These are phyloP conservation scores for Solanum sitiens DNA, from an alignment of 257 asterid species.

Conservation along the genomic window DNA sequence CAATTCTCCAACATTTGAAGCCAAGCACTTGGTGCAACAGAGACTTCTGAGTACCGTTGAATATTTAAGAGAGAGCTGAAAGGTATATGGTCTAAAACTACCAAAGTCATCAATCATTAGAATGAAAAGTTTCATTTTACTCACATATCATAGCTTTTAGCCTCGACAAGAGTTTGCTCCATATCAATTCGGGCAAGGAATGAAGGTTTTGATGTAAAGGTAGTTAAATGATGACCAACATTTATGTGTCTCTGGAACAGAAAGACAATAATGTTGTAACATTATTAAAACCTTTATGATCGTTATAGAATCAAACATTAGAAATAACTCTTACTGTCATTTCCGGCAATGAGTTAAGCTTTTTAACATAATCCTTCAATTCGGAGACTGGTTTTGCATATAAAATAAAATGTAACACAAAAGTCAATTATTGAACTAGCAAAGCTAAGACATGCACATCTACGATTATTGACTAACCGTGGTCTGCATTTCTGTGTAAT, in stretches of 20 bases:
- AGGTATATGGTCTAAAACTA: not conserved
- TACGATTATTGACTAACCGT: slow-evolving; percentile 45
- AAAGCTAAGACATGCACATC: slow-evolving; percentile 1
- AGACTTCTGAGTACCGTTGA: not conserved
- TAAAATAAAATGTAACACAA: slow-evolving; percentile 7
- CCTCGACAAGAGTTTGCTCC: slow-evolving; percentile 94
- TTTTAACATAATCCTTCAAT: slow-evolving; percentile 91
- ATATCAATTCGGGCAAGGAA: slow-evolving; percentile 82
- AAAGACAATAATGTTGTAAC: slow-evolving; percentile 8
- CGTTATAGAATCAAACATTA: not conserved
- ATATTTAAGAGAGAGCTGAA: not conserved
- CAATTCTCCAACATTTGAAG: not conserved
- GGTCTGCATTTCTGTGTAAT: slow-evolving; percentile 74
- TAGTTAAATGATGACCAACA: slow-evolving; percentile 90
- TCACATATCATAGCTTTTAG: slow-evolving; percentile 86
- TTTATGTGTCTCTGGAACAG: slow-evolving; percentile 81
- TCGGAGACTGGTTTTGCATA: slow-evolving; percentile 89
- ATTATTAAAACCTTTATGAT: not conserved
- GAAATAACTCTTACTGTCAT: slow-evolving; percentile 63
- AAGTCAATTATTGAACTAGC: not conserved
- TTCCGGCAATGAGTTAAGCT: slow-evolving; percentile 95
- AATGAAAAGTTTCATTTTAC: slow-evolving; percentile 4
- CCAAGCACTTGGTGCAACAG: not conserved
- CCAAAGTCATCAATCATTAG: not conserved
- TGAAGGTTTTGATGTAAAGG: slow-evolving; percentile 72